Evolutionary conservation across 2,329 filamentous ascomycete species (phyloP), one percentile per base, ranked within the genome.

Genomic region (Massarina eburnea): DNA sequence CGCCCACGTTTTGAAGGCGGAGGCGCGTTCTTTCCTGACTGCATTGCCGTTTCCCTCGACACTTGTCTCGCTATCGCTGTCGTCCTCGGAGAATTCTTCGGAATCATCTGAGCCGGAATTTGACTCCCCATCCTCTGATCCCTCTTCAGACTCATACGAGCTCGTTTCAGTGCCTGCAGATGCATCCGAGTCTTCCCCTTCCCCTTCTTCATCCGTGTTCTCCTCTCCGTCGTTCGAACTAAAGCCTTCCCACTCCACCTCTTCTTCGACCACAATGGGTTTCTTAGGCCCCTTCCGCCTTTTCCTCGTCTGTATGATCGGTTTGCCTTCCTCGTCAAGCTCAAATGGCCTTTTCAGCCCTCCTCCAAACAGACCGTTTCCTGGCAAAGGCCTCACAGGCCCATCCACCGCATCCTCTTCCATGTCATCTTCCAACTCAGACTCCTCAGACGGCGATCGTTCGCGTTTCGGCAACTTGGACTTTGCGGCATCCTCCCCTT

Each of bases 1-100:
- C 17, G 94, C 94, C 94, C 94, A 99, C 2, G 86, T 81, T 69
- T 97, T 97, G 78, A 99, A 99, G 0, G 89, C 90, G 2, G 83
- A 86, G 33, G 78, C 71, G 18, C 76, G 68, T 45, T 72, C 72
- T 52, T 72, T 75, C 39, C 69, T 69, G 22, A 61, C 64, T 12
- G 64, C 63, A 40, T 74, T 72, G 2, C 55, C 56, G 5, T 72
- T 68, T 8, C 71, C 62, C 8, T 72, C 68, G 21, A 43, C 43
- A 39, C 64, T 66, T 39, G 49, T 59, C 4, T 61, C 60, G 8
- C 64, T 60, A 6, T 65, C 64, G 4, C 62, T 56, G 2, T 61
- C 58, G 5, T 61, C 60, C 4, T 69, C 64, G 15, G 57, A 59
- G 2, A 67, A 67, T 8, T 70, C 71, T 15, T 73, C 68, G 8